Evolutionary conservation across 2,329 filamentous ascomycete species (phyloP).

Genomic region (Microthyrium microscopicum): DNA sequence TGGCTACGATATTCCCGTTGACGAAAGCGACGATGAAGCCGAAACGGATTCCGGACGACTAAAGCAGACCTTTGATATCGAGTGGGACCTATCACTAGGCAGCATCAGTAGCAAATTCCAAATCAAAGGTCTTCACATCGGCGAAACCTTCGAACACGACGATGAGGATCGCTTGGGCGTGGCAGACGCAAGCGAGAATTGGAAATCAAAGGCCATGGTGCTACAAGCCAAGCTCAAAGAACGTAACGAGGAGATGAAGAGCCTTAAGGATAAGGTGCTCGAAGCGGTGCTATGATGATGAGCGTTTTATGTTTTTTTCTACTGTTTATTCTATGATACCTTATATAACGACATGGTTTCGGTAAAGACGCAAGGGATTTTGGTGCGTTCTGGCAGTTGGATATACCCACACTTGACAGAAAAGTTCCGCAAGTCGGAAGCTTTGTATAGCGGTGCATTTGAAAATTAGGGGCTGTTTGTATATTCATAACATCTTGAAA

Average conservation of each 20-base stretch:
- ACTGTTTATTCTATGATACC: no score
- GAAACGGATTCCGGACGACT: conserved; percentile 10
- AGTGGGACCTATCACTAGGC: conserved; percentile 25
- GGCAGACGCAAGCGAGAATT: conserved; percentile 10
- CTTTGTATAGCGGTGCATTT: no score
- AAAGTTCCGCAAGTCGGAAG: no score
- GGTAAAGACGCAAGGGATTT: no score
- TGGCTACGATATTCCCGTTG: conserved; percentile 23
- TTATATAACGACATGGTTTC: no score
- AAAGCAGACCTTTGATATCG: conserved; percentile 27
- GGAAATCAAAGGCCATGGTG: conserved; percentile 20
- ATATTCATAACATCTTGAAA: no score
- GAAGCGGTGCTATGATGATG: conserved; percentile 20
- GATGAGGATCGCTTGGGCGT: conserved; percentile 2
- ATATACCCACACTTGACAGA: no score
- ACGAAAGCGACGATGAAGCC: conserved; percentile 15
- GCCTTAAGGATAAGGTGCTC: conserved; percentile 21
- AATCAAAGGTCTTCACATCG: conserved; percentile 20
- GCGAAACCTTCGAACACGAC: conserved; percentile 1
- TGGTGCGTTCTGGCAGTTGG: no score
- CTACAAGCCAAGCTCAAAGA: conserved; percentile 19
- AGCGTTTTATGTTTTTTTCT: background rate
- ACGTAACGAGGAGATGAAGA: conserved; percentile 17
- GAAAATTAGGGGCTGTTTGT: no score
- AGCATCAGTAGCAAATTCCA: conserved; percentile 25